Evolutionary conservation across 176 grass and related monocot species (phyloP), one percentile per base, ranked within the genome.

Genomic region (Thalia dealbata): DNA sequence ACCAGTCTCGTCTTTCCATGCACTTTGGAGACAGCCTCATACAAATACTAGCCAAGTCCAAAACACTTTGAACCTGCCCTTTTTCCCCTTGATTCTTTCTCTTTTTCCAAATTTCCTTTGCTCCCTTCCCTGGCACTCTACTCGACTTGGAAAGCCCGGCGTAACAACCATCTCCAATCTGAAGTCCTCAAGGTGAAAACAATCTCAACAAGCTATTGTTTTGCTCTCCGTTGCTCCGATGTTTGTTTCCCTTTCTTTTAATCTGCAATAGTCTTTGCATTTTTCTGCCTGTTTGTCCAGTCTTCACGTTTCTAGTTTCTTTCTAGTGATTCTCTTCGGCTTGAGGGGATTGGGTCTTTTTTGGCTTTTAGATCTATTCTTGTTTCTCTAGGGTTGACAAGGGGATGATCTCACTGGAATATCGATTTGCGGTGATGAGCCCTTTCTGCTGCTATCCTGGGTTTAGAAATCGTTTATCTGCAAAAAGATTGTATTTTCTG

Each of bases 21-120:
- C 23, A 28, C 61, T 63, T 29, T 6, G 11, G 13, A 15, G 7
- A 29, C 3, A 30, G 2, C 61, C 25, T 26, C 24, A 63, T 28
- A 63, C 61, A 63, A 63, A 63, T 63, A 38, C 32, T 38, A 28
- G 60, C 60, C 60, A 63, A 13, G 25, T 63, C 60, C 11, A 63
- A 14, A 28, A 28, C 25, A 29, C 60, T 25, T 63, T 63, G 25
- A 63, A 63, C 23, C 60, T 63, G 60, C 60, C 60, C 60, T 14
- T 63, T 28, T 22, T 63, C 61, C 25, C 23, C 23, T 63, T 28
- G 9, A 28, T 6, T 63, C 13, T 9, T 63, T 30, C 14, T 12
- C 32, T 14, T 42, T 1, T 3, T 9, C 13, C 0, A 67, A 38
- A 43, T 23, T 10, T 15, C 66, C 18, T 69, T 46, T 69, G 3